phyloP scores from a whole-genome alignment of 305 asterid species.

The Nicotiana rustica region DNA sequence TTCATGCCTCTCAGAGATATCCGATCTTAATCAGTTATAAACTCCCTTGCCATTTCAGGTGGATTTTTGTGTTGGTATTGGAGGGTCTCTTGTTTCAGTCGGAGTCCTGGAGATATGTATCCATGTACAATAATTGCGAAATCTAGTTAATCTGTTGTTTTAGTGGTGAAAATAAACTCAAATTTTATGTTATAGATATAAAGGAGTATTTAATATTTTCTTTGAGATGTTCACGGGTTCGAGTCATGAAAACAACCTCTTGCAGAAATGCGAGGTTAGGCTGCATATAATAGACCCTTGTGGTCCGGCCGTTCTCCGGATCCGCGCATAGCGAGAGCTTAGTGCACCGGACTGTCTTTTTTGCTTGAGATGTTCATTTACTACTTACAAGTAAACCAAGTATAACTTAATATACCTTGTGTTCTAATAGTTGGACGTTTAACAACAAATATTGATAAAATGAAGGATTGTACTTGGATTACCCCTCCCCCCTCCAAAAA shows the following conservation, averaged over 20 bases:
- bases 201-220: no score
- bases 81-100: background rate
- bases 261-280: no score
- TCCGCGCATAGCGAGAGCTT: no score
- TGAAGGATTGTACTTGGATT: background rate
- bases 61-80: background rate
- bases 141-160: background rate
- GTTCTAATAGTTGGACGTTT: background rate
- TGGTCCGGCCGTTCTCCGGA: no score
- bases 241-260: no score
- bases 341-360: no score
- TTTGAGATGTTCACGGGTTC: no score
- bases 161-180: background rate
- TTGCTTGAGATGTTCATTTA: background rate
- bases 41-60: background rate
- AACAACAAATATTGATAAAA: background rate
- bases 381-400: background rate
- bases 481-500: background rate
- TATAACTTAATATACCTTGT: background rate
- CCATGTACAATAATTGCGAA: background rate
- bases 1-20: conserved; percentile 5
- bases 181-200: background rate
- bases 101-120: background rate
- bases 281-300: no score
- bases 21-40: background rate